These are phyloP conservation scores for Dactylis glomerata DNA, from an alignment of 176 grass and related monocot genomes.

Conservation along the genomic window DNA sequence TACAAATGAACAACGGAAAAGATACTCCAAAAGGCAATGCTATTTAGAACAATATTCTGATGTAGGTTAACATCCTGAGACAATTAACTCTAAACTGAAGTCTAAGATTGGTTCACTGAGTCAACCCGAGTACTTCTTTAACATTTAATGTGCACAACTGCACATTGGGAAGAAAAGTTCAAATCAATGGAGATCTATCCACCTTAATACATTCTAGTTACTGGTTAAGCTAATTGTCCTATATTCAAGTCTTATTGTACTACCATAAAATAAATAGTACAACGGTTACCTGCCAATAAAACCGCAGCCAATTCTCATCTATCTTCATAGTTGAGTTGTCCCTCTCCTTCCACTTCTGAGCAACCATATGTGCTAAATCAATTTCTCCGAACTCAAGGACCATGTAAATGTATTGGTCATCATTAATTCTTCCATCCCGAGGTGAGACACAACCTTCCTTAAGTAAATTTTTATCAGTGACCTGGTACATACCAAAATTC, in stretches of 20 bases:
- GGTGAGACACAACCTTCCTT: constrained; percentile 44
- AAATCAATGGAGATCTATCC: constrained; percentile 14
- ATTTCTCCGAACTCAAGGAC: constrained; percentile 97
- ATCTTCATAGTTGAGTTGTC: constrained; percentile 47
- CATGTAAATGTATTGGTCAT: constrained; percentile 94
- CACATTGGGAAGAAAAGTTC: background rate
- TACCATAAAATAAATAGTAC: background rate
- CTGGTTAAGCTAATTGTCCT: background rate
- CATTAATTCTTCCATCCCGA: constrained; percentile 74
- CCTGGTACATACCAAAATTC: constrained; percentile 56
- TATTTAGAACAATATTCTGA: background rate
- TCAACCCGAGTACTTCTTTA: background rate
- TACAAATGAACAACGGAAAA: background rate
- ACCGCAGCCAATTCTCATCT: constrained; percentile 97
- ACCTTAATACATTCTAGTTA: constrained; percentile 3
- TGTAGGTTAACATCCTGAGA: background rate
- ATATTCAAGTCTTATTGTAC: constrained; percentile 12
- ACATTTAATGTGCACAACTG: background rate
- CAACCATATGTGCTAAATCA: constrained; percentile 92
- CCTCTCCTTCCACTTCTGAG: constrained; percentile 79
- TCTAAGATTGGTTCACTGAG: background rate
- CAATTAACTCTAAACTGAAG: background rate
- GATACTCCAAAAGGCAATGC: background rate
- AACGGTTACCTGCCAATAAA: constrained; percentile 92
- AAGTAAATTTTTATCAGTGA: constrained; percentile 84